Evolutionary conservation across 2,329 filamentous ascomycete species (phyloP).

Genomic region (Scedosporium dehoogii): DNA sequence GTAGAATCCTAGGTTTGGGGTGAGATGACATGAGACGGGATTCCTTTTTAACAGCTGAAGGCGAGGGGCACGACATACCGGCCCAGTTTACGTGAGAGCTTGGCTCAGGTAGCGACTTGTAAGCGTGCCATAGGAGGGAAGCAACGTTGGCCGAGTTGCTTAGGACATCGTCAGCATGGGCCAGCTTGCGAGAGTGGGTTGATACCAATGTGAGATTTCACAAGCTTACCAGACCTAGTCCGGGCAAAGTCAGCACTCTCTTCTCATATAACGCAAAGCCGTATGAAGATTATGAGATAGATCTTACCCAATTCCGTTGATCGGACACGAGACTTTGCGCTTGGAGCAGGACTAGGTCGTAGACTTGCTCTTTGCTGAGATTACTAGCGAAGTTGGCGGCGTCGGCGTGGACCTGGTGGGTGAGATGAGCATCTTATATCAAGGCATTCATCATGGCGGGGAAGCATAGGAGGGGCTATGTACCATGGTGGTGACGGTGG

Average conservation of each 20-base stretch:
- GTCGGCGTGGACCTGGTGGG: conserved; percentile 61
- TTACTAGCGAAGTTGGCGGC: conserved; percentile 61
- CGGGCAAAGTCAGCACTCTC: not conserved
- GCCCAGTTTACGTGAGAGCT: conserved; percentile 68
- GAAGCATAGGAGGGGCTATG: not conserved
- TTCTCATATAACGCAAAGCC: not conserved
- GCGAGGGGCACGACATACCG: conserved; percentile 30
- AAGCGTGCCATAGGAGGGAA: conserved; percentile 70
- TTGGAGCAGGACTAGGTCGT: conserved; percentile 63
- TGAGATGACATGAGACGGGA: not conserved
- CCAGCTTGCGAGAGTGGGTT: not conserved
- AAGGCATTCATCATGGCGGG: not conserved
- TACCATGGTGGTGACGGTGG: not conserved
- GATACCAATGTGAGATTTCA: not conserved
- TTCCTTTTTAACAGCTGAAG: no score
- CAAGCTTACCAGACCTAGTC: not conserved
- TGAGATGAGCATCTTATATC: not conserved
- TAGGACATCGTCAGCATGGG: not conserved
- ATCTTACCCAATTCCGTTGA: conserved; percentile 68
- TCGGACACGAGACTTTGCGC: conserved; percentile 59
- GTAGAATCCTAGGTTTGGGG: conserved; percentile 55
- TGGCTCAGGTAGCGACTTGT: conserved; percentile 59
- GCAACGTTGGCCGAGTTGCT: conserved; percentile 71
- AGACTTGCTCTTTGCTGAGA: conserved; percentile 61
- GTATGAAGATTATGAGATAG: not conserved